A percentile compares a stretch with the other conserved stretches of the same genome.
Conservation (phyloP, 495 filamentous ascomycete genomes). For the Parachaetomium inaequale region DNA sequence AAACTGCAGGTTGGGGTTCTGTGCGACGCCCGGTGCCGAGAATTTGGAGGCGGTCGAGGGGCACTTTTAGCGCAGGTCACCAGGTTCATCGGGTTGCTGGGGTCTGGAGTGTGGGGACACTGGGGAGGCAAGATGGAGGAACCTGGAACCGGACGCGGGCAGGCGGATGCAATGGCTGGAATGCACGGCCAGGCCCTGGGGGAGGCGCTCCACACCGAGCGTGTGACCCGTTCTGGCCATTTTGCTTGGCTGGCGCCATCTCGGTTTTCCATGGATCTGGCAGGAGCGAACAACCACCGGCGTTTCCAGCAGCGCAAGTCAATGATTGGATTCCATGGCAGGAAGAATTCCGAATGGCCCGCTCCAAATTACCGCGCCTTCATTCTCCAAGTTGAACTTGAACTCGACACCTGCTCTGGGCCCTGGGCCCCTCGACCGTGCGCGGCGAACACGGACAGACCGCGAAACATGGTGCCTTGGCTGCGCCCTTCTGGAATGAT, state of each 20-base stretch:
- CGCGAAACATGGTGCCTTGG: background rate
- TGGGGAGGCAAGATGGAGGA: conserved; percentile 5
- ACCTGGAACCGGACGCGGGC: conserved; percentile 6
- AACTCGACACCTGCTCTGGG: background rate
- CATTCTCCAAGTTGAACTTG: too few relatives aligned
- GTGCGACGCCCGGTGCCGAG: conserved; percentile 25
- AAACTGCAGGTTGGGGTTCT: conserved; percentile 19
- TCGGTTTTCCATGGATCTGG: conserved; percentile 17
- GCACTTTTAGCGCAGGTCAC: conserved; percentile 24
- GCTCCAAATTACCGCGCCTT: background rate
- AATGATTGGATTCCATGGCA: background rate
- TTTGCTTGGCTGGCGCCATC: conserved; percentile 27
- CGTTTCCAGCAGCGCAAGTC: background rate
- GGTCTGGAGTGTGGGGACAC: conserved; percentile 8
- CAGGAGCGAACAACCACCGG: background rate
- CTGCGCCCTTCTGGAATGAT: background rate
- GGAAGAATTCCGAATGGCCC: background rate
- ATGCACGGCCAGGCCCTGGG: conserved; percentile 12
- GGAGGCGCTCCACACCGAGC: conserved; percentile 13
- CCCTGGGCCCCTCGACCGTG: background rate
- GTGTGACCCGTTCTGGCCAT: conserved; percentile 27
- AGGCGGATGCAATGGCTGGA: conserved; percentile 18
- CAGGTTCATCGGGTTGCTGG: background rate
- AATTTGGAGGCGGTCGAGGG: conserved; percentile 27
- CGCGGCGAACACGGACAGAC: background rate